phyloP scores from a whole-genome alignment of 2,329 filamentous ascomycete genomes.

The Leptographium flavum region DNA sequence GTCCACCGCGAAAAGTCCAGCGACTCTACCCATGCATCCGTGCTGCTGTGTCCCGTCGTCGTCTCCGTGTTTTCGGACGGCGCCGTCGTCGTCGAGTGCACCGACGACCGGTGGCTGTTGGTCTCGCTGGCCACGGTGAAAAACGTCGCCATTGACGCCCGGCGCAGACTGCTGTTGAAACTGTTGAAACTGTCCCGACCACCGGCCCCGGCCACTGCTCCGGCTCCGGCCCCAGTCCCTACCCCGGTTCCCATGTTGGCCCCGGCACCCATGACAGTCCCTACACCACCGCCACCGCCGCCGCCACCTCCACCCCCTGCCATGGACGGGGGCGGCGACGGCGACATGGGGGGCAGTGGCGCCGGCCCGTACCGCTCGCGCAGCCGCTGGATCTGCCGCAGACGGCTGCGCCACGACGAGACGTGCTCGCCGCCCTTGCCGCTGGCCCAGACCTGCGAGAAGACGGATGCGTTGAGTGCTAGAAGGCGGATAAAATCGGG shows the following conservation, averaged over 20 bases:
- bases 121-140: slow-evolving; percentile 43
- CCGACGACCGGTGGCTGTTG: slow-evolving; percentile 42
- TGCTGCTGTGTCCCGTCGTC: slow-evolving; percentile 16
- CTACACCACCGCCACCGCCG: slow-evolving; percentile 6
- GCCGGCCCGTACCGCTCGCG: slow-evolving; percentile 51
- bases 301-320: slow-evolving; percentile 9
- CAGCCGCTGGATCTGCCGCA: slow-evolving; percentile 72
- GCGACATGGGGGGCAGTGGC: slow-evolving; percentile 11
- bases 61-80: slow-evolving; percentile 33
- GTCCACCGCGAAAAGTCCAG: slow-evolving; percentile 36
- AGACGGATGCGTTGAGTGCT: slow-evolving; percentile 85
- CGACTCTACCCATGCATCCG: slow-evolving; percentile 28
- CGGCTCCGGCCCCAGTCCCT: slow-evolving; percentile 1
- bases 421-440: slow-evolving; percentile 67
- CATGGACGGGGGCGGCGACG: slow-evolving; percentile 16
- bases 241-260: background rate
- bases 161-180: slow-evolving; percentile 43
- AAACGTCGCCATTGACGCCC: slow-evolving; percentile 52
- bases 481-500: slow-evolving; percentile 77
- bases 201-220: background rate
- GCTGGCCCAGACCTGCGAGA: slow-evolving; percentile 78
- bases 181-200: too few species aligned
- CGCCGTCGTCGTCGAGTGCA: slow-evolving; percentile 37
- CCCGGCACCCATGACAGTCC: background rate
- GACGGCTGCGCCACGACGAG: slow-evolving; percentile 76